A percentile compares a stretch with the other conserved stretches of the same genome.
These are phyloP conservation scores for Lentinula sp. DNA, from an alignment of 768 basidiomycete species.

Conservation along the genomic window DNA sequence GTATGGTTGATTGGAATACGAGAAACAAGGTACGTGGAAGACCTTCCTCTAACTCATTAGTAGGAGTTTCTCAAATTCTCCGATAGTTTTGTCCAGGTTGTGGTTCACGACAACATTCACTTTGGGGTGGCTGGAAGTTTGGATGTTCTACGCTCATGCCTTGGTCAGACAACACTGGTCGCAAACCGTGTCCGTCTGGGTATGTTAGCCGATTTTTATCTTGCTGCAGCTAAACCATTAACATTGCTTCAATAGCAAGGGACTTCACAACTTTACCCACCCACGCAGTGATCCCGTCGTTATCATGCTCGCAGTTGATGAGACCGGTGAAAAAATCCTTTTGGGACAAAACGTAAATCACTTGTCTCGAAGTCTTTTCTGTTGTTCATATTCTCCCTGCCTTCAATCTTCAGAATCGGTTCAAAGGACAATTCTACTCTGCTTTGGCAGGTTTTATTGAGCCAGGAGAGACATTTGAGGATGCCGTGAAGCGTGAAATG, in stretches of 20 bases:
- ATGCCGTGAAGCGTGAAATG: constrained; percentile 87
- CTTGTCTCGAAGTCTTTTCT: background rate
- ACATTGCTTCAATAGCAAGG: constrained; percentile 42
- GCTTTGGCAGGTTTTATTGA: constrained; percentile 93
- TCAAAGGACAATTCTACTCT: constrained; percentile 72
- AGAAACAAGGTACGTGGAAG: constrained; percentile 63
- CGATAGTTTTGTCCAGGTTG: constrained; percentile 84
- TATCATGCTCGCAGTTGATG: constrained; percentile 83
- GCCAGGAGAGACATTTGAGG: constrained; percentile 91
- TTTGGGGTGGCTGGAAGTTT: constrained; percentile 97
- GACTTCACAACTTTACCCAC: constrained; percentile 82
- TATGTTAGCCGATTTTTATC: constrained; percentile 26
- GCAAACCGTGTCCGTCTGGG: constrained; percentile 68
- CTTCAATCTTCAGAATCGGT: constrained; percentile 17
- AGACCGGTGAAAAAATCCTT: constrained; percentile 75
- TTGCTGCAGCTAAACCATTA: background rate
- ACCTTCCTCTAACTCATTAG: background rate
- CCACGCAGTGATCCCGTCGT: constrained; percentile 85
- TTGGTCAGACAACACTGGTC: constrained; percentile 60
- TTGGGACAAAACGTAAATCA: constrained; percentile 76
- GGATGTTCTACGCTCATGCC: constrained; percentile 71
- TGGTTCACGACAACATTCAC: constrained; percentile 71
- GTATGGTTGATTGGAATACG: constrained; percentile 89
- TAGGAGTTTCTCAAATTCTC: background rate
- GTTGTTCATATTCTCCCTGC: background rate